Conservation (phyloP, 805 yeast genomes). For the Cephaloascus fragrans region DNA sequence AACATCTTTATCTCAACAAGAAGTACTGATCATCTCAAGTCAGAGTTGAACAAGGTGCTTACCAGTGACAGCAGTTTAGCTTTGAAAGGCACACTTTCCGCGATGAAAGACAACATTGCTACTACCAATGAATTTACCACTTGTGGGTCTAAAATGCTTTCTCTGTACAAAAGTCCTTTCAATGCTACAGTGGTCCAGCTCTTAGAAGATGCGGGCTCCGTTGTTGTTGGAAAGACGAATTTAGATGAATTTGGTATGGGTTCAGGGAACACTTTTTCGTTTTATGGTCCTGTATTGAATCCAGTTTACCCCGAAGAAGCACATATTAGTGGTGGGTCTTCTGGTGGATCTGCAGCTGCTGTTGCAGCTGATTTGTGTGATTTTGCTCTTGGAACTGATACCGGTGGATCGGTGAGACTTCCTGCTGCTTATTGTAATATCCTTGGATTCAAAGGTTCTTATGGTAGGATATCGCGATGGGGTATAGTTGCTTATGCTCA, state of each 20-base stretch:
- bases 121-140: slow-evolving; percentile 63
- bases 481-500: slow-evolving; percentile 94
- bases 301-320: slow-evolving; percentile 23
- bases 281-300: slow-evolving; percentile 49
- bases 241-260: slow-evolving; percentile 99
- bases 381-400: slow-evolving; percentile 86
- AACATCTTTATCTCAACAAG: slow-evolving; percentile 34
- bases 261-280: slow-evolving; percentile 47
- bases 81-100: slow-evolving; percentile 24
- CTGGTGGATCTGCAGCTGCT: slow-evolving; percentile 94
- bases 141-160: slow-evolving; percentile 62
- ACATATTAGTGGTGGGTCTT: slow-evolving; percentile 74
- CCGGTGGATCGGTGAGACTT: slow-evolving; percentile 92
- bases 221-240: slow-evolving; percentile 68
- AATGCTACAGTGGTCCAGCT: slow-evolving; percentile 63
- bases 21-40: slow-evolving; percentile 5
- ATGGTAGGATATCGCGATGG: slow-evolving; percentile 85
- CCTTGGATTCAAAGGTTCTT: slow-evolving; percentile 86
- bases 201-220: slow-evolving; percentile 42
- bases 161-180: slow-evolving; percentile 61
- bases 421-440: slow-evolving; percentile 87
- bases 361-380: slow-evolving; percentile 66
- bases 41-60: slow-evolving; percentile 1
- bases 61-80: slow-evolving; percentile 6
- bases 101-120: slow-evolving; percentile 75